Percentiles rank a stretch among this genome's conserved stretches.
phyloP scores from a whole-genome alignment of 768 basidiomycete species.

The Lanmaoa rubissima region DNA sequence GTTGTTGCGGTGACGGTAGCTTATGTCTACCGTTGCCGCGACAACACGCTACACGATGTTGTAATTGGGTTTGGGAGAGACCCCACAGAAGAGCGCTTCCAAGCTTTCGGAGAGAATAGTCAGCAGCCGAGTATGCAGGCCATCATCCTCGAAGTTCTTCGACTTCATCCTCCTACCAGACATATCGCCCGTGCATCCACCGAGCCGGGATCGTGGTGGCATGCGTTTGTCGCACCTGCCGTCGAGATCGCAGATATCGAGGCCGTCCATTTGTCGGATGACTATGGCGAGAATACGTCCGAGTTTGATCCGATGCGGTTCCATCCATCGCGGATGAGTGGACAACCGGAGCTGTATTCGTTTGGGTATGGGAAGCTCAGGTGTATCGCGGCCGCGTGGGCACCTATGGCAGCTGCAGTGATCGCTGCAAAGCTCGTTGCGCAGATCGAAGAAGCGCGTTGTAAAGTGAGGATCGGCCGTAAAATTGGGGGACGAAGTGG shows the following conservation, averaged over 20 bases:
- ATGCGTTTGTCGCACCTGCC: not conserved
- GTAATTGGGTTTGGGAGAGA: conserved; percentile 28
- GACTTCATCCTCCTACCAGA: conserved; percentile 28
- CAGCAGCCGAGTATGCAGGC: conserved; percentile 21
- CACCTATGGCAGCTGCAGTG: conserved; percentile 53
- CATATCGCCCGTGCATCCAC: conserved; percentile 22
- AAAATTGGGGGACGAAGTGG: conserved; percentile 44
- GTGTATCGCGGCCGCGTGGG: conserved; percentile 50
- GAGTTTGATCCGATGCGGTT: conserved; percentile 45
- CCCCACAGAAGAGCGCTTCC: conserved; percentile 23
- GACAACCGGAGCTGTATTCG: conserved; percentile 32
- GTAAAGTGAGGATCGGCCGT: conserved; percentile 11
- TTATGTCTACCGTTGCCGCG: conserved; percentile 22
- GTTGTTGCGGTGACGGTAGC: conserved; percentile 51
- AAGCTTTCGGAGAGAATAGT: conserved; percentile 11
- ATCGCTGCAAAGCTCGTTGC: conserved; percentile 44
- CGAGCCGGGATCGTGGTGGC: conserved; percentile 13
- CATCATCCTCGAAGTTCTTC: conserved; percentile 29
- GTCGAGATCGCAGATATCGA: conserved; percentile 28
- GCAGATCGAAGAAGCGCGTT: conserved; percentile 27
- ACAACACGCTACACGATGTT: conserved; percentile 17
- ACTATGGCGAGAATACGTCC: conserved; percentile 34
- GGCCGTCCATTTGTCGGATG: conserved; percentile 15
- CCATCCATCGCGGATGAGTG: conserved; percentile 27
- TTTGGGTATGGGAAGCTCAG: conserved; percentile 45